Evolutionary conservation across 768 basidiomycete genomes (phyloP).

Genomic region (Leucogyrophana mollusca): DNA sequence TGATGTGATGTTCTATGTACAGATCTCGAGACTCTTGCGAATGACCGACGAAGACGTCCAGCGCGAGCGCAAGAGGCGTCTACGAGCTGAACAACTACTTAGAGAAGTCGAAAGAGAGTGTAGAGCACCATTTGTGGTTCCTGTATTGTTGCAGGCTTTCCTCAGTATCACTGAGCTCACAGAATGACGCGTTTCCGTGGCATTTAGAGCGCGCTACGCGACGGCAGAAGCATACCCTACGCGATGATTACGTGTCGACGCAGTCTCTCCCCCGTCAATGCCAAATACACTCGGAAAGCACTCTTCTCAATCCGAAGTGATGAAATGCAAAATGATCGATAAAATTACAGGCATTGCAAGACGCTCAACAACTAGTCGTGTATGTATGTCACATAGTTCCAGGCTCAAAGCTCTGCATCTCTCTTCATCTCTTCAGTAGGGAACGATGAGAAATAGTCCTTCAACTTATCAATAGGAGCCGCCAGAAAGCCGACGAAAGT

Average conservation of each 20-base stretch:
- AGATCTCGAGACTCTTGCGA: constrained; percentile 27
- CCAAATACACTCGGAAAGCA: no score
- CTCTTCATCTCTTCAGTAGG: constrained; percentile 54
- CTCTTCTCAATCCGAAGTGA: no score
- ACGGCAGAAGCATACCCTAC: no score
- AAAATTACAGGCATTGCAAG: no score
- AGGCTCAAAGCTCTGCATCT: constrained; percentile 9
- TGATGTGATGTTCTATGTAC: not conserved
- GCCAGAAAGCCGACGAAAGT: constrained; percentile 53
- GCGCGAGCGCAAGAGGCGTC: constrained; percentile 33
- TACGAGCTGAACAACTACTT: constrained; percentile 44
- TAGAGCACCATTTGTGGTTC: constrained; percentile 53
- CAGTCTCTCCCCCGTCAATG: no score
- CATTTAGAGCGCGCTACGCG: no score
- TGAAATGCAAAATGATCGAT: no score
- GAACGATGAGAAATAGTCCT: constrained; percentile 54
- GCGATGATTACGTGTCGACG: no score
- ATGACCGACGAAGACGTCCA: constrained; percentile 34
- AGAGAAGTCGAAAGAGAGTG: constrained; percentile 50
- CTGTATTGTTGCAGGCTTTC: constrained; percentile 55
- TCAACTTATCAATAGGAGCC: constrained; percentile 58
- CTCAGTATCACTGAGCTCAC: constrained; percentile 46
- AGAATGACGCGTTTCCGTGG: constrained; percentile 15
- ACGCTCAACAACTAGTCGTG: no score
- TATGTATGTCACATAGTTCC: no score